Base-by-base conservation (phyloP, 371 early-diverging fungal species). In the Mucor plumbeus region DNA sequence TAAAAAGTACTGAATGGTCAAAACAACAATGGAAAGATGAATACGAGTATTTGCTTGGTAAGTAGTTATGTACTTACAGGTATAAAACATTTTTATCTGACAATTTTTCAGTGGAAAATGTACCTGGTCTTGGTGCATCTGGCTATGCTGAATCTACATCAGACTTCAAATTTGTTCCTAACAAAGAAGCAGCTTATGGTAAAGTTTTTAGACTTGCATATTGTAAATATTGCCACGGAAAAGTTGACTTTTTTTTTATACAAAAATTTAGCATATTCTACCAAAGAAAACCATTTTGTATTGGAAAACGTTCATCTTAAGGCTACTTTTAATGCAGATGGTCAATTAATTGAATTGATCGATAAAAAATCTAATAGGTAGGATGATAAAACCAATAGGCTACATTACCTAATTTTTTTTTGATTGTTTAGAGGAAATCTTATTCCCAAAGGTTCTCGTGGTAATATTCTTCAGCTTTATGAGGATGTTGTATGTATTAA, bases 401-500 rank as follows among this genome's bases (percentile, higher is more conserved):
- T 26, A 3, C 3, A 26, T 26, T 26, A 26, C 3, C 26, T 26
- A 26, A 26, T 26, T 26, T 26, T 26, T 26, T 1, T 3, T 26
- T 26, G 3, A 26, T 26, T 26, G 3, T 43, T 59, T 56, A 88
- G 87, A 41, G 92, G 94, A 5, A 91, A 96, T 73, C 70, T 92
- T 17, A 81, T 97, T 19, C 86, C 89, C 0, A 55, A 78, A 17
- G 89, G 88, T 0, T 61, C 71, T n/a, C 66, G 65, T 4, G 96
- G 90, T n/a, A 97, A 98, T 78, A 78, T 88, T 9, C 84, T 98
- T 58, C 83, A 84, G 40, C 65, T 95, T 13, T 96, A 89, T 72
- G 96, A 97, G 57, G 98, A 99, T 82, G 86, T 91, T 65, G 85
- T 83, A 77, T 65, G 78, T 76, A 56, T 7, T 21, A 26, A 26